A percentile compares a stretch with the other conserved stretches of the same genome.
These are phyloP conservation scores for Mucor indicus DNA, from an alignment of 371 early-diverging fungal genomes.

Conservation along the genomic window DNA sequence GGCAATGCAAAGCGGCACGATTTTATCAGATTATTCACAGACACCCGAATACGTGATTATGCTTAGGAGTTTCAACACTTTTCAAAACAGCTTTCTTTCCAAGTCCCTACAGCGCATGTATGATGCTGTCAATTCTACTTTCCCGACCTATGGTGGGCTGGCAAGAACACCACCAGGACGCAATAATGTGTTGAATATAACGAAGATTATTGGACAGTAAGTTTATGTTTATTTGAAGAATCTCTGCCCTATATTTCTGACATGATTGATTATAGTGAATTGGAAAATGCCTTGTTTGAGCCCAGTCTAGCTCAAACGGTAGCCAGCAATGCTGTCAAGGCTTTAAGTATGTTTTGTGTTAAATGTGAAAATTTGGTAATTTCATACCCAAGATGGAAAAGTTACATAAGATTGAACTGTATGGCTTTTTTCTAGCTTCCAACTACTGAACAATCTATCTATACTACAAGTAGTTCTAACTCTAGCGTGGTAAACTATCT, in stretches of 20 bases:
- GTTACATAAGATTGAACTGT: background rate
- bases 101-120: slow-evolving; percentile 60
- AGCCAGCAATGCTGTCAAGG: slow-evolving; percentile 53
- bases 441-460: slow-evolving; percentile 29
- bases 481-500: slow-evolving; percentile 29
- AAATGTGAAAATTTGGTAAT: slow-evolving; percentile 52
- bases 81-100: slow-evolving; percentile 67
- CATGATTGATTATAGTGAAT: no score
- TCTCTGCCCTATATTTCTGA: no score
- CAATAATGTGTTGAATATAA: slow-evolving; percentile 54
- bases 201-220: slow-evolving; percentile 57
- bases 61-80: slow-evolving; percentile 63
- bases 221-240: background rate
- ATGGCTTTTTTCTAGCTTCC: slow-evolving; percentile 6
- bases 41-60: slow-evolving; percentile 68
- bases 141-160: slow-evolving; percentile 41
- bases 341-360: slow-evolving; percentile 50
- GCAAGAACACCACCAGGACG: slow-evolving; percentile 33
- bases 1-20: slow-evolving; percentile 53
- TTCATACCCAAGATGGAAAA: background rate
- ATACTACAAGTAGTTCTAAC: slow-evolving; percentile 32
- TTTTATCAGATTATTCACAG: slow-evolving; percentile 53
- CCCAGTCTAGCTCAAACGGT: slow-evolving; percentile 45
- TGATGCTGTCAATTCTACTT: slow-evolving; percentile 60
- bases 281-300: slow-evolving; percentile 64